A percentile compares a stretch with the other conserved stretches of the same genome.
Evolutionary conservation across 2,329 filamentous ascomycete genomes (phyloP).

Genomic region (Penicillium expansum): DNA sequence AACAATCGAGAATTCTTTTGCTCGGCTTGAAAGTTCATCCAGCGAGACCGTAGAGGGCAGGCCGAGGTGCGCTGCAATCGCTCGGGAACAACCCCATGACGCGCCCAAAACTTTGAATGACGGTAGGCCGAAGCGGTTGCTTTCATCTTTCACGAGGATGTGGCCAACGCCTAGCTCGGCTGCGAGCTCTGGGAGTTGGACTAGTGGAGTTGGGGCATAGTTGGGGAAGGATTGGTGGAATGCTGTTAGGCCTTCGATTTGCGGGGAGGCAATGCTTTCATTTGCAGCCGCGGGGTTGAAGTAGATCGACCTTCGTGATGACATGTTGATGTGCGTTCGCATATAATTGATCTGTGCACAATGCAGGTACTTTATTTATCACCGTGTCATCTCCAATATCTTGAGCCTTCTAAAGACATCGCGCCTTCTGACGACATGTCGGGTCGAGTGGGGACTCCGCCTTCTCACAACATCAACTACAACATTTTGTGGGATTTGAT

Average conservation of each 20-base stretch:
- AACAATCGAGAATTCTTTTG: constrained; percentile 34
- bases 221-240: constrained; percentile 61
- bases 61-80: constrained; percentile 49
- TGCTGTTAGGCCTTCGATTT: constrained; percentile 13
- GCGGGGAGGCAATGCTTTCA: constrained; percentile 13
- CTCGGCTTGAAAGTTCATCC: constrained; percentile 41
- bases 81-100: constrained; percentile 67
- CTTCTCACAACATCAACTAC: not conserved
- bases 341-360: not conserved
- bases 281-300: constrained; percentile 23
- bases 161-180: constrained; percentile 55
- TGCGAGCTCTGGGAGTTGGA: constrained; percentile 55
- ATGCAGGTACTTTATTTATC: not conserved
- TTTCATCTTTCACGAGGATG: constrained; percentile 71
- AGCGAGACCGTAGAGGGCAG: constrained; percentile 47
- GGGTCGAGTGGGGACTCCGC: constrained; percentile 2
- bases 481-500: not conserved
- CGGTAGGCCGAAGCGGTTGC: constrained; percentile 63
- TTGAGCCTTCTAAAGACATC: constrained; percentile 6
- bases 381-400: not conserved
- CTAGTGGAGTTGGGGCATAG: constrained; percentile 57
- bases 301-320: constrained; percentile 27
- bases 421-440: constrained; percentile 23
- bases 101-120: constrained; percentile 80
- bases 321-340: constrained; percentile 6